phyloP scores from a whole-genome alignment of 345 rosid species.

The Triadica sebifera region DNA sequence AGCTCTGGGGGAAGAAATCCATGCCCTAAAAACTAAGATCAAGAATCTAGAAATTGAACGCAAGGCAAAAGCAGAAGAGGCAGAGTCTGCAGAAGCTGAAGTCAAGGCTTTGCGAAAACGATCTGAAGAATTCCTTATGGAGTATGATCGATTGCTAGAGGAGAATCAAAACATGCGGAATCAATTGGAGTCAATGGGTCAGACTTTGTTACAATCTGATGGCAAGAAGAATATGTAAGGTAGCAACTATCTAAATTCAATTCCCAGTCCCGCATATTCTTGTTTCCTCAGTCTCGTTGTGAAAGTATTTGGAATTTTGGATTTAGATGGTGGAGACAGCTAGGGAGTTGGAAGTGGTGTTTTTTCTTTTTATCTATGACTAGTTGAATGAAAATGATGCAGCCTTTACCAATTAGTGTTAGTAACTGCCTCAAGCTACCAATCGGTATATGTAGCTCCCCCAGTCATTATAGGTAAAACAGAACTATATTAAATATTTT shows the following conservation, averaged over 20 bases:
- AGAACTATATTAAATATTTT: too few relatives aligned
- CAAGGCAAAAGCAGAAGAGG: conserved; percentile 49
- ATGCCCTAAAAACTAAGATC: conserved; percentile 39
- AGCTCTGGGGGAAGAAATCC: conserved; percentile 47
- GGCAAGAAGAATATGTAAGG: conserved; percentile 48
- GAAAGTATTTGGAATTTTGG: neutral
- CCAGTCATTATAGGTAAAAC: too few relatives aligned
- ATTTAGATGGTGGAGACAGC: conserved; percentile 1
- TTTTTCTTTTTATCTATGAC: neutral
- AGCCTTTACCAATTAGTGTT: neutral
- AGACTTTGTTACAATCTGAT: conserved; percentile 34
- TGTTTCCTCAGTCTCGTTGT: neutral
- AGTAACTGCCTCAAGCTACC: neutral
- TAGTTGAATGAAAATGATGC: neutral
- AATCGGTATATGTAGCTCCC: too few relatives aligned
- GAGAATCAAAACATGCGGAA: conserved; percentile 71
- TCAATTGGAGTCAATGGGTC: conserved; percentile 59
- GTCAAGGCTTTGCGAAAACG: conserved; percentile 64
- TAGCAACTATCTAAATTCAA: neutral
- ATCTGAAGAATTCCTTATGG: conserved; percentile 66
- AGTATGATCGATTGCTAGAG: conserved; percentile 66
- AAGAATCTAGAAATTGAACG: conserved; percentile 51
- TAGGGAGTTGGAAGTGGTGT: neutral
- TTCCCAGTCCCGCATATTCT: neutral
- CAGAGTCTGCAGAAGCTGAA: conserved; percentile 54